These are phyloP conservation scores for Trapa incisa DNA, from an alignment of 345 rosid species.

Conservation along the genomic window DNA sequence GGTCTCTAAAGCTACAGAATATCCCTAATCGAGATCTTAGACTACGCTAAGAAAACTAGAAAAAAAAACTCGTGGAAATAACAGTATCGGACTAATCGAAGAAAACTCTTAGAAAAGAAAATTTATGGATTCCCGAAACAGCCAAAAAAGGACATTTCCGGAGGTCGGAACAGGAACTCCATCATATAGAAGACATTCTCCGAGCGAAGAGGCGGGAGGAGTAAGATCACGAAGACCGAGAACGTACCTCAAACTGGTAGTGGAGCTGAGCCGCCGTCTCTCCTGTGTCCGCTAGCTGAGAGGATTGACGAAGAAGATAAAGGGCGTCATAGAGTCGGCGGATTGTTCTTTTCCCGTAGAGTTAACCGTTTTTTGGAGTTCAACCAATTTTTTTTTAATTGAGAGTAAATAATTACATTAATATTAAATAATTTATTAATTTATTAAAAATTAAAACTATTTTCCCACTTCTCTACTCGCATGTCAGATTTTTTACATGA, in stretches of 20 bases:
- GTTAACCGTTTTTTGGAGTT: too few species aligned
- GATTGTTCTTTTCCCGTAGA: not conserved
- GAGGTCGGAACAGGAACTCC: not conserved
- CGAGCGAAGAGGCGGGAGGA: not conserved
- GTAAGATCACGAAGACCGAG: not conserved
- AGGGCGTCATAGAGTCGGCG: not conserved
- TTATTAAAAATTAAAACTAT: too few species aligned
- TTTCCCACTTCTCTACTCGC: too few species aligned
- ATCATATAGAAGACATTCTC: not conserved
- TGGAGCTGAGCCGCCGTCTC: not conserved
- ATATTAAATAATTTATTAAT: too few species aligned
- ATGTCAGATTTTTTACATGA: too few species aligned
- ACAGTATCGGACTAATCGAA: not conserved
- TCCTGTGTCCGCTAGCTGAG: too few species aligned
- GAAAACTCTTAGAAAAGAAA: not conserved
- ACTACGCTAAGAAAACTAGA: not conserved
- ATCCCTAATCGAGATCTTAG: not conserved
- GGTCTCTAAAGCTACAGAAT: not conserved
- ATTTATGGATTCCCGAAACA: not conserved
- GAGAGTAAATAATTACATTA: too few species aligned
- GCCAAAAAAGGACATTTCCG: not conserved
- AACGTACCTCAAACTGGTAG: not conserved
- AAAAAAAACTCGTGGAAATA: not conserved
- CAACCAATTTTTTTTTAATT: too few species aligned
- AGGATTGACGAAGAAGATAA: not conserved